Evolutionary conservation across 2,329 filamentous ascomycete genomes (phyloP), one percentile per base, ranked within the genome.

Genomic region (Colletotrichum acutatum): DNA sequence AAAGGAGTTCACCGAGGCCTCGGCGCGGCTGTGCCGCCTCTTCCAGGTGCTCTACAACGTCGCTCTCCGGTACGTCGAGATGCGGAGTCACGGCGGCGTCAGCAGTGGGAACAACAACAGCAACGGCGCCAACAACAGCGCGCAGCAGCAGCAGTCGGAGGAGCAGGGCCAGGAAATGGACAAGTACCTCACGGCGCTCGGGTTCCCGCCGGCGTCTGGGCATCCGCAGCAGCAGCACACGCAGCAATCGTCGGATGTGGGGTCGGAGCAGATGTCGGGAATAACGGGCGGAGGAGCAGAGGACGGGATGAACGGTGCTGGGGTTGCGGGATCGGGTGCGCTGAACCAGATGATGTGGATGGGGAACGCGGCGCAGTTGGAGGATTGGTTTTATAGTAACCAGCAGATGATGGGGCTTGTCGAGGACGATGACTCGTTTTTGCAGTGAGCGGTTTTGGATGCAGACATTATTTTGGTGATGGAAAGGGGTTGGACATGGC

Each of bases 21-120:
- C 89, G 7, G 83, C 85, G 30, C 89, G 89, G 75, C 82, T 91
- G 19, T 86, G 89, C 74, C 88, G 86, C 30, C 83, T 92, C 16
- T 91, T 89, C 74, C 85, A 89, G 59, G 86, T 90, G 2, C 85
- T 92, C 62, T 86, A 88, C 74, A 89, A 84, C 46, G 87, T 92
- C 8, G 90, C 90, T 0, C 84, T 86, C 46, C 82, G 90, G 5
- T 92, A 91, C 74, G 83, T 91, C 19, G 87, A 91, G 76, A 87
- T 88, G 2, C 89, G 88, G 14, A 42, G 12, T 2, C 34, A 42
- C 1, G 12, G 37, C 14, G 2, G 37, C 37, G 5, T 4, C 32
- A 11, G 32, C 32, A 34, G 4, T 11, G 32, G 32, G 11, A 34
- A 34, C 32, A 12, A 12, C 32, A 12, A 5, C 32, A 6, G 37